Percentiles rank a stretch among this genome's conserved stretches.
Conservation (phyloP, 345 rosid genomes). For the Barbarea vulgaris region DNA sequence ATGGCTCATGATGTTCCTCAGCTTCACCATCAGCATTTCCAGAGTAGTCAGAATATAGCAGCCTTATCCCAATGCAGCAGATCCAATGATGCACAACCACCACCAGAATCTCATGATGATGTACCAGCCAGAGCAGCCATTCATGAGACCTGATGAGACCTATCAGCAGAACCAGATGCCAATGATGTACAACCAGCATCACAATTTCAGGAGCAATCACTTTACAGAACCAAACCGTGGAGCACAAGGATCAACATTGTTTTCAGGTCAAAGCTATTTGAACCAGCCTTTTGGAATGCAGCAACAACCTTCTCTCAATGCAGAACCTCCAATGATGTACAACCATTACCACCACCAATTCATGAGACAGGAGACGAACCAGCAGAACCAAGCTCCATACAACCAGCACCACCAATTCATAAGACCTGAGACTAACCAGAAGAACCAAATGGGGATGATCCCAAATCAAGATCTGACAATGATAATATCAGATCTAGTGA, state of each 20-base stretch:
- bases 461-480: no score
- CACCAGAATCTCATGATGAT: no score
- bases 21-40: not conserved
- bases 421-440: no score
- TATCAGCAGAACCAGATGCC: not conserved
- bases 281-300: constrained; percentile 3
- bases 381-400: no score
- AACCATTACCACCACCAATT: no score
- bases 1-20: not conserved
- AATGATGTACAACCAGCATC: no score
- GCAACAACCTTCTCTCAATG: not conserved
- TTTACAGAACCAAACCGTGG: no score
- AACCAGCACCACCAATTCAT: no score
- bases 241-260: not conserved
- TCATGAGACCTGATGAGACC: not conserved
- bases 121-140: not conserved
- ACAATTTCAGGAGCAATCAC: no score
- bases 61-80: no score
- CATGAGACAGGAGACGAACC: not conserved
- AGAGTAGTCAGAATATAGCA: not conserved
- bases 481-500: no score
- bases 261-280: not conserved
- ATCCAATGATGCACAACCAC: not conserved
- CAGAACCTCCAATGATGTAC: not conserved
- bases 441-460: not conserved